Base-by-base conservation (phyloP, 1,284 basidiomycete species). In the Coniferiporia weirii region DNA sequence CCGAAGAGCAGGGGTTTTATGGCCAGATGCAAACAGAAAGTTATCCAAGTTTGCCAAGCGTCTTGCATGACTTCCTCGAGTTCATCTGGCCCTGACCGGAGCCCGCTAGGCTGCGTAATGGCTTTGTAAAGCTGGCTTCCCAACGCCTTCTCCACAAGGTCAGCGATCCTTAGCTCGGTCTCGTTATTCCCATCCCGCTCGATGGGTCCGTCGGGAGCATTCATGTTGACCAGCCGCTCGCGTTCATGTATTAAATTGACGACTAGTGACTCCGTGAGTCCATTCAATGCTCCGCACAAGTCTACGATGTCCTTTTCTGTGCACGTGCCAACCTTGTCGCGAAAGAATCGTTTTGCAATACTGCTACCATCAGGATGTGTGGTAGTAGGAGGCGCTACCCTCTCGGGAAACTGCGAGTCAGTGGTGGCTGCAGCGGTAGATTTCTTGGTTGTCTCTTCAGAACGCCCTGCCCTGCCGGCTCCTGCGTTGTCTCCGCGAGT, bases 1-100 rank as follows among this genome's bases (percentile, higher is more conserved):
- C 56, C 56, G 17, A 57, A 57, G 13, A 57, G 38, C 38, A 52
- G 36, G 27, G 49, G 35, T 19, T 45, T 40, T 34, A 57, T 57
- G 9, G 56, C 47, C 8, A 45, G 27, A 32, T 51, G 40, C 9
- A 57, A 15, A 22, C 47, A 51, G 19, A 43, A 44, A 40, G 38
- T 35, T 13, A 15, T 27, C 56, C 56, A 57, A 12, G 40, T 22
- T 43, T 57, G 47, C 27, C 49, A 38, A n/a, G 47, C 49, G 22
- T 57, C 56, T 27, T 57, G 56, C 15, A 57, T 32, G 49, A 27
- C 44, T 19, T n/a, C 49, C 17, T 57, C 49, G 32, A 45, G 20
- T 20, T 32, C 43, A 4, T 40, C 40, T 13, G 20, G 15, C 7
- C 12, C 22, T 17, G 20, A 13, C 15, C 34, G 12, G 12, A 17